Evolutionary conservation across 163 green algal genomes (phyloP).

Genomic region (Smithsoniella earleae): DNA sequence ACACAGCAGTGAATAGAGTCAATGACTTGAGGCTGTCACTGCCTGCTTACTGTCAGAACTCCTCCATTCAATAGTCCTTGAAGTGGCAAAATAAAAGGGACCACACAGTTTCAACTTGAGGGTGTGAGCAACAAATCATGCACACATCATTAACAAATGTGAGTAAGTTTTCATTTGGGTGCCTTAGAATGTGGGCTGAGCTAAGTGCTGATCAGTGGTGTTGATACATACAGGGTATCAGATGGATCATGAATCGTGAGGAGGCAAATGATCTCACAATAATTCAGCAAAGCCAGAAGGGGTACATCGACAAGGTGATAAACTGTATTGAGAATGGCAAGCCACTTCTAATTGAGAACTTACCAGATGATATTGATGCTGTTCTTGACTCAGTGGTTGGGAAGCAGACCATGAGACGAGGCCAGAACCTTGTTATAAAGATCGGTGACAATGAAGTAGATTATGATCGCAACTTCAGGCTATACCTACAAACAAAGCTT

Average conservation of each 20-base stretch:
- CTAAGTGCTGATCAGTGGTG: too few species aligned
- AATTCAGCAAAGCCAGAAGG: conserved; percentile 73
- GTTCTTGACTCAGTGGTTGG: conserved; percentile 78
- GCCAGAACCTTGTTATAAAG: conserved; percentile 67
- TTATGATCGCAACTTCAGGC: conserved; percentile 56
- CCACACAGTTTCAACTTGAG: too few species aligned
- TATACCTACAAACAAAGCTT: conserved; percentile 88
- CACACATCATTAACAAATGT: too few species aligned
- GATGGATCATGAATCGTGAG: conserved; percentile 75
- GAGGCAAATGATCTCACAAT: conserved; percentile 61
- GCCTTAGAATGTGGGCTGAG: too few species aligned
- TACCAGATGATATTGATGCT: conserved; percentile 76
- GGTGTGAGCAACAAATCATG: too few species aligned
- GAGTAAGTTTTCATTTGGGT: too few species aligned
- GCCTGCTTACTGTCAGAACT: too few species aligned
- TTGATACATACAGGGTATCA: conserved; percentile 52
- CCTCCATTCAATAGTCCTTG: too few species aligned
- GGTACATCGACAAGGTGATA: conserved; percentile 74
- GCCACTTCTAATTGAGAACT: conserved; percentile 82
- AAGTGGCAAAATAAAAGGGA: too few species aligned
- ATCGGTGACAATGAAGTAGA: conserved; percentile 76
- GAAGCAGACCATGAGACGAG: conserved; percentile 66
- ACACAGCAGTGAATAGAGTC: too few species aligned
- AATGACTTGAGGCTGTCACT: too few species aligned
- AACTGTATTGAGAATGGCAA: conserved; percentile 63